Evolutionary conservation across 345 rosid genomes (phyloP).

Genomic region (Lumnitzera racemosa): DNA sequence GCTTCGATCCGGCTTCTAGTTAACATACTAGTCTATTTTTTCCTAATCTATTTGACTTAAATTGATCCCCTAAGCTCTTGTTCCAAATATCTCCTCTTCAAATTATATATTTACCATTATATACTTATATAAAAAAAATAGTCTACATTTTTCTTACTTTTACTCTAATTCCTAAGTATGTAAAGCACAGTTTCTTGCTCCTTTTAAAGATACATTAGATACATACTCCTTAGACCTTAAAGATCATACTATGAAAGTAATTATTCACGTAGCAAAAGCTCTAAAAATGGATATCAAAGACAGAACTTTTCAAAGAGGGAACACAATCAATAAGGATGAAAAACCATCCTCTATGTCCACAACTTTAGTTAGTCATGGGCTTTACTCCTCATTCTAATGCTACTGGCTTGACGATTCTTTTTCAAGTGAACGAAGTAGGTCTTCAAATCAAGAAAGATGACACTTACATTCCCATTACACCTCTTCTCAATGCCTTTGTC

Average conservation of each 20-base stretch:
- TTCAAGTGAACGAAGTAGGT: constrained; percentile 16
- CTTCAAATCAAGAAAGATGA: constrained; percentile 17
- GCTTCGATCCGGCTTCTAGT: no score
- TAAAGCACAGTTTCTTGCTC: not conserved
- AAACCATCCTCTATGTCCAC: constrained; percentile 32
- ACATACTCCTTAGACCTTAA: constrained; percentile 29
- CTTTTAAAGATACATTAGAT: constrained; percentile 38
- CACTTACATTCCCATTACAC: constrained; percentile 10
- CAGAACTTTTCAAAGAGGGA: constrained; percentile 16
- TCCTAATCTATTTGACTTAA: no score
- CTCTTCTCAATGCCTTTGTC: constrained; percentile 12
- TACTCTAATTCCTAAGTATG: not conserved
- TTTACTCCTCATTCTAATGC: constrained; percentile 25
- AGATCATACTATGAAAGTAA: constrained; percentile 24
- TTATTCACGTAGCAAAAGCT: constrained; percentile 31
- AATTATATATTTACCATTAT: no score
- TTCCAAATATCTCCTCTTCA: no score
- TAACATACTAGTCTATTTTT: no score
- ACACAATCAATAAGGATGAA: constrained; percentile 26
- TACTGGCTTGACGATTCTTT: constrained; percentile 5
- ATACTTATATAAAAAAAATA: no score
- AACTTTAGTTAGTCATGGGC: constrained; percentile 28
- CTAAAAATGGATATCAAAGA: constrained; percentile 40
- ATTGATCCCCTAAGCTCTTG: no score
- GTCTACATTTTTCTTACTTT: no score